A percentile compares a stretch with the other conserved stretches of the same genome.
phyloP scores from a whole-genome alignment of 106 monocot species.

The Cymbidium sinense region DNA sequence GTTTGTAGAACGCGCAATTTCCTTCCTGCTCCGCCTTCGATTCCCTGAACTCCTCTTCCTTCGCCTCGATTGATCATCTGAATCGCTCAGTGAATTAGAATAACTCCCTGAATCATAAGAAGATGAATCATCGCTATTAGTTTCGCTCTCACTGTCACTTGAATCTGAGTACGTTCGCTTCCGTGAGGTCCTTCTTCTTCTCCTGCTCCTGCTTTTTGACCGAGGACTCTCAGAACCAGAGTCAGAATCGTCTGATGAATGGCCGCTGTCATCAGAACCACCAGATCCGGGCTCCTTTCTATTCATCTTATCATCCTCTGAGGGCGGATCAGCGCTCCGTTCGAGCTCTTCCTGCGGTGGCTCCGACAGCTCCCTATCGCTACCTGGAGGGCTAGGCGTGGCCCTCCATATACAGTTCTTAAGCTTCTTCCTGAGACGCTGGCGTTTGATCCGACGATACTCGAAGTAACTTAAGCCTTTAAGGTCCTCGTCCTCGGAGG shows the following conservation, averaged over 20 bases:
- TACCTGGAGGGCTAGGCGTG: constrained; percentile 75
- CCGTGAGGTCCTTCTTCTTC: constrained; percentile 20
- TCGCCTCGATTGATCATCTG: not conserved
- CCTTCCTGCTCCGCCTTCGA: constrained; percentile 9
- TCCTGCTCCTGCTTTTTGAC: constrained; percentile 8
- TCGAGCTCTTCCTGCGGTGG: constrained; percentile 23
- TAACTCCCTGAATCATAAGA: constrained; percentile 22
- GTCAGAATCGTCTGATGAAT: constrained; percentile 9
- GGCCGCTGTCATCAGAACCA: constrained; percentile 16
- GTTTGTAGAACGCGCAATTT: not conserved
- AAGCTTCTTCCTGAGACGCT: constrained; percentile 65
- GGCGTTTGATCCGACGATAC: constrained; percentile 71
- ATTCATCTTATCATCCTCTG: constrained; percentile 18
- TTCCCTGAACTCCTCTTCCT: constrained; percentile 11
- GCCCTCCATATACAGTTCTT: constrained; percentile 75
- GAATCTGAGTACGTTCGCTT: constrained; percentile 23
- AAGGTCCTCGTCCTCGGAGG: constrained; percentile 65
- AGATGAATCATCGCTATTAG: constrained; percentile 26
- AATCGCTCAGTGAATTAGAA: constrained; percentile 20
- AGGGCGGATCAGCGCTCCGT: constrained; percentile 7
- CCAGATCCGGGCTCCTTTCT: constrained; percentile 14
- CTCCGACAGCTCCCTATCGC: constrained; percentile 21
- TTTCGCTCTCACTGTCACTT: constrained; percentile 9
- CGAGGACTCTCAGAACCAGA: constrained; percentile 23
- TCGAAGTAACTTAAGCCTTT: constrained; percentile 76